Conservation (phyloP, 179 eudicot species). For the Nepenthes alata region DNA sequence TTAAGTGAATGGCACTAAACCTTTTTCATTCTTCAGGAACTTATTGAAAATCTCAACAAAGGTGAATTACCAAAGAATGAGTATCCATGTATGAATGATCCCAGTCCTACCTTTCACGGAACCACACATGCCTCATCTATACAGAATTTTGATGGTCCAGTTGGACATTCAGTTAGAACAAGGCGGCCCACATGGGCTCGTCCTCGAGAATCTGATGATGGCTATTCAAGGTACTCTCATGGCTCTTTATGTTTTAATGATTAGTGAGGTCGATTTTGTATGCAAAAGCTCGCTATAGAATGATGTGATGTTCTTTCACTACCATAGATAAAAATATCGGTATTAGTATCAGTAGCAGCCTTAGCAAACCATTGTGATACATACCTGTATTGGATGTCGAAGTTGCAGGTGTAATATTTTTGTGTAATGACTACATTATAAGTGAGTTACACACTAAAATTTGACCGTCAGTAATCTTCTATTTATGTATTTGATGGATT, state of each 20-base stretch:
- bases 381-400: no score
- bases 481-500: no score
- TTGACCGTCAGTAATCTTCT: no score
- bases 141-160: slow-evolving; percentile 37
- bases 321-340: no score
- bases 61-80: slow-evolving; percentile 79
- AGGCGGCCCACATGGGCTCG: slow-evolving; percentile 95
- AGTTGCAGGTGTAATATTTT: no score
- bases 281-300: neutral
- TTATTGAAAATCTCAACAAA: slow-evolving; percentile 70
- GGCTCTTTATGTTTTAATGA: neutral
- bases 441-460: no score
- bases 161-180: slow-evolving; percentile 76
- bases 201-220: slow-evolving; percentile 87
- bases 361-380: no score
- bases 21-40: slow-evolving; percentile 43
- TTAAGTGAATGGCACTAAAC: neutral
- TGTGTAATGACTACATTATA: no score
- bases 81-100: slow-evolving; percentile 90
- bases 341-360: no score
- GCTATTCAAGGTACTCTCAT: slow-evolving; percentile 63
- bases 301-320: neutral
- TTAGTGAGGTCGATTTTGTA: neutral
- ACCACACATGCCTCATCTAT: slow-evolving; percentile 38
- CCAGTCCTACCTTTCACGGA: slow-evolving; percentile 79